Evolutionary conservation across 768 basidiomycete species (phyloP).

Genomic region (Trametes meyenii): DNA sequence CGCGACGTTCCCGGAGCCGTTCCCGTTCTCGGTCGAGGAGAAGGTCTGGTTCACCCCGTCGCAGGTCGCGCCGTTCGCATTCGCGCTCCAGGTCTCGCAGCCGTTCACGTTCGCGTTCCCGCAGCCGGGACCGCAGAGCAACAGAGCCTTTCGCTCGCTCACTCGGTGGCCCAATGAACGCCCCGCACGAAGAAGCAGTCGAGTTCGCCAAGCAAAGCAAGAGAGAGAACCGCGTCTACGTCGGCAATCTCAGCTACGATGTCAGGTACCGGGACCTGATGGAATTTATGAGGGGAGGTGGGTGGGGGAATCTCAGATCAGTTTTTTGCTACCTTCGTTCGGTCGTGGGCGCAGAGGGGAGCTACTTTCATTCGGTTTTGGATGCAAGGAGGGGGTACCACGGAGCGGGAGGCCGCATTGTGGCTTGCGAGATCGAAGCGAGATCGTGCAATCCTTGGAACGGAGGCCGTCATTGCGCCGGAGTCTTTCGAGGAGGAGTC

Average conservation of each 20-base stretch:
- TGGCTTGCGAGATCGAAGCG: slow-evolving; percentile 14
- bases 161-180: slow-evolving; percentile 88
- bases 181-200: slow-evolving; percentile 89
- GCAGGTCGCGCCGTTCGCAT: slow-evolving; percentile 60
- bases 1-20: slow-evolving; percentile 48
- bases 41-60: slow-evolving; percentile 66
- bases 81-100: slow-evolving; percentile 53
- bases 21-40: slow-evolving; percentile 38
- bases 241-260: slow-evolving; percentile 98
- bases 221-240: slow-evolving; percentile 97
- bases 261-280: slow-evolving; percentile 98
- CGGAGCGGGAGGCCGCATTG: slow-evolving; percentile 2
- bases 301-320: slow-evolving; percentile 79
- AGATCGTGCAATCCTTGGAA: slow-evolving; percentile 8
- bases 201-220: slow-evolving; percentile 96
- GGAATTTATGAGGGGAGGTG: slow-evolving; percentile 99
- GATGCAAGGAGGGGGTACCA: slow-evolving; percentile 1
- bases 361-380: slow-evolving; percentile 32
- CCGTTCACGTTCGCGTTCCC: slow-evolving; percentile 63
- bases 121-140: slow-evolving; percentile 59
- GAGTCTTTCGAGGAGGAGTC: slow-evolving; percentile 17
- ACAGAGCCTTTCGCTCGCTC: slow-evolving; percentile 75
- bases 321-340: slow-evolving; percentile 48
- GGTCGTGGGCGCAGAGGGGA: slow-evolving; percentile 7
- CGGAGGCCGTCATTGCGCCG: slow-evolving; percentile 19